These are phyloP conservation scores for Cyanophora paradoxa DNA, from an alignment of 78 protist genomes.

Conservation along the genomic window DNA sequence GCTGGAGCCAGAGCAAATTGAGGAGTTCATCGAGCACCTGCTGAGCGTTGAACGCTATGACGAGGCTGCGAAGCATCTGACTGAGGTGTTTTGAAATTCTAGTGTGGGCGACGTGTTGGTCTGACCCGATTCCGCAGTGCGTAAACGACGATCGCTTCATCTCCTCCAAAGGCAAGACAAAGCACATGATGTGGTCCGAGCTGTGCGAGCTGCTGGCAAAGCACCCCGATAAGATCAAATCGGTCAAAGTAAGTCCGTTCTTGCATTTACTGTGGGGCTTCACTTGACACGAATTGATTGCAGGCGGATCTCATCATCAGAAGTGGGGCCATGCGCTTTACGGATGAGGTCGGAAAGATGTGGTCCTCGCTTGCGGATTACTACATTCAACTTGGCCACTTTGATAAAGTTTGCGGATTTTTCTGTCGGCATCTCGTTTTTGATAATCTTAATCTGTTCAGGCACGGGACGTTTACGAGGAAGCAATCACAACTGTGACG, in stretches of 20 bases:
- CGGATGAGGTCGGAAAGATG: conserved; percentile 82
- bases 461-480: conserved; percentile 94
- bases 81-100: no score
- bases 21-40: conserved; percentile 85
- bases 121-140: neutral
- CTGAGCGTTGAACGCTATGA: conserved; percentile 10
- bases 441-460: no score
- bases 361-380: conserved; percentile 92
- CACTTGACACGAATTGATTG: neutral
- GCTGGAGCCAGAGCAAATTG: conserved; percentile 68
- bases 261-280: no score
- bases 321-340: conserved; percentile 33
- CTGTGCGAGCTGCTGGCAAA: conserved; percentile 77
- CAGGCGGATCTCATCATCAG: conserved; percentile 28
- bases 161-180: conserved; percentile 66
- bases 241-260: no score
- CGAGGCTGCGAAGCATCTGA: conserved; percentile 74
- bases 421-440: neutral
- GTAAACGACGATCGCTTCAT: conserved; percentile 62
- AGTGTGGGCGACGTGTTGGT: neutral
- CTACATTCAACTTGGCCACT: conserved; percentile 77
- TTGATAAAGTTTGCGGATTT: conserved; percentile 88
- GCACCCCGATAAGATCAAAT: conserved; percentile 40
- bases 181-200: conserved; percentile 89
- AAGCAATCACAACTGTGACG: conserved; percentile 55